A percentile compares a stretch with the other conserved stretches of the same genome.
phyloP scores from a whole-genome alignment of 108 stramenopile genomes.

The Fragilariopsis cylindrus region DNA sequence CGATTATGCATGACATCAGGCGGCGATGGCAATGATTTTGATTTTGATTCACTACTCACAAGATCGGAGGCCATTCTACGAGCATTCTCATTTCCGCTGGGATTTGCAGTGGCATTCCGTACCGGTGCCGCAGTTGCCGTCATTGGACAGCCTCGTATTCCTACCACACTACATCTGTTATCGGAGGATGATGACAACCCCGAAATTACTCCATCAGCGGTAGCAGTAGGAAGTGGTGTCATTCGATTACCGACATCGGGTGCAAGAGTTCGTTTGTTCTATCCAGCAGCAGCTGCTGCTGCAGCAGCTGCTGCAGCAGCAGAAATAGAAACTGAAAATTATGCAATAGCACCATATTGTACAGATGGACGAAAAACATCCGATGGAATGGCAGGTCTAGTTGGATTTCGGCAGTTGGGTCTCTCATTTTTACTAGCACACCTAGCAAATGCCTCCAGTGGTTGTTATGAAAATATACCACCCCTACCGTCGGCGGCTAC shows the following conservation, averaged over 20 bases:
- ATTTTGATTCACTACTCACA: no score
- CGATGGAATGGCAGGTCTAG: background rate
- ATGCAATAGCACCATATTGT: background rate
- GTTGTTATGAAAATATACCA: background rate
- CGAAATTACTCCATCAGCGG: no score
- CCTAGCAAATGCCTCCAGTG: background rate
- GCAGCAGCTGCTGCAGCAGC: no score
- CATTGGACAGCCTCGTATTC: background rate
- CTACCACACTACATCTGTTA: background rate
- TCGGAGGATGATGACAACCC: background rate
- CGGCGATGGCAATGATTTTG: no score
- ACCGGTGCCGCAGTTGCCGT: slow-evolving; percentile 7
- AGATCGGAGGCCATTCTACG: background rate
- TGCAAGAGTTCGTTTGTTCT: background rate
- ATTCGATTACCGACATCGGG: background rate
- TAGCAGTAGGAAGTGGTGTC: background rate
- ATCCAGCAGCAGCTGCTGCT: background rate
- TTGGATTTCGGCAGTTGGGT: slow-evolving; percentile 1
- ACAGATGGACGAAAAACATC: slow-evolving; percentile 9
- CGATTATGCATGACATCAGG: no score
- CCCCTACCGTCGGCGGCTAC: no score
- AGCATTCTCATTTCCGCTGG: background rate
- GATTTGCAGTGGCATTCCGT: slow-evolving; percentile 1
- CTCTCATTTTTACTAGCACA: slow-evolving; percentile 7
- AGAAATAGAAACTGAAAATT: background rate